Base-by-base conservation (phyloP, 768 basidiomycete genomes). In the Lactarius sanguifluus region DNA sequence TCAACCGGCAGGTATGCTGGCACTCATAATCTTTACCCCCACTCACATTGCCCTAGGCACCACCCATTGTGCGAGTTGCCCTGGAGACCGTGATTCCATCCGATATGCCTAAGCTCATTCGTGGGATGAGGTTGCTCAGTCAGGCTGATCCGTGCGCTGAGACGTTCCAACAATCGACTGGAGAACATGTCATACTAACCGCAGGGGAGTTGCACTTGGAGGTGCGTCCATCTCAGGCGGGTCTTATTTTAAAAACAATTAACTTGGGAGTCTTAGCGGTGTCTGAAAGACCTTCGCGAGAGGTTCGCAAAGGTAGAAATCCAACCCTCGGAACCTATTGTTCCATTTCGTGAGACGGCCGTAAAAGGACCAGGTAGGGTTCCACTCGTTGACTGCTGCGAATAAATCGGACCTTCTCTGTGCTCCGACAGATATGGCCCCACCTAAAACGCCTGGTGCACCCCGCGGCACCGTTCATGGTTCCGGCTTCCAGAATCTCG, bases 141-240 rank as follows among this genome's bases (percentile, higher is more conserved):
- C 96, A 98, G 74, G 90, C 95, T 5, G 97, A 98, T 78, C 96
- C 97, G 1, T 98, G 95, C 70, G 96, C 96, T 5, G 94, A 98
- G 74, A 96, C 92, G 0, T 95, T 98, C 75, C 95, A 98, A 71
- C 97, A 98, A 76, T 86, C 93, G 72, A 97, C 96, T 0, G 97
- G 97, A 38, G 97, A 99, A 75, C 91, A 97, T 75, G 97, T 99
- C 64, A 97, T 99, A 69, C 77, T 98, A 66, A 92, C 92, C 3
- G 97, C 97, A 1, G 97, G 97, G 38, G 96, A 98, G 74, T 78
- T 99, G 56, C 97, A 98, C 76, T 79, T 98, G 30, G 97, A 98
- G 86, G 95, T 94, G 62, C 43, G 81, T 68, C 18, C 54, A 25
- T 15, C 10, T 16, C 9, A 9, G 36, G 25, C 12, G 2, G 9